Evolutionary conservation across 2,329 filamentous ascomycete genomes (phyloP).

Genomic region (Pyrenophora teres): DNA sequence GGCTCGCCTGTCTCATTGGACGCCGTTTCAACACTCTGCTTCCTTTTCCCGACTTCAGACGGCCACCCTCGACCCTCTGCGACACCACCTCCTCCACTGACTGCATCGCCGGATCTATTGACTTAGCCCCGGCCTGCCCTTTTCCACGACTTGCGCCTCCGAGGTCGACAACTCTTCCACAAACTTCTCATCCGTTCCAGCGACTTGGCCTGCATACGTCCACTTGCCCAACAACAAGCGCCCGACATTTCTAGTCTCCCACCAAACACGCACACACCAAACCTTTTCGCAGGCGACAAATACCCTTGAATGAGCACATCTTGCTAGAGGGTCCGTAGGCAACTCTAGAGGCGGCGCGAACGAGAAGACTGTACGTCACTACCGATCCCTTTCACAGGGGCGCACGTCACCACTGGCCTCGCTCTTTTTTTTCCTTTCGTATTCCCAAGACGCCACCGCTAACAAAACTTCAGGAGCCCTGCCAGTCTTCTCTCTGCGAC

Average conservation of each 20-base stretch:
- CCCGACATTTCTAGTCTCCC: slow-evolving; percentile 18
- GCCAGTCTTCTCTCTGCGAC: slow-evolving; percentile 50
- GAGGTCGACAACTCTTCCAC: slow-evolving; percentile 10
- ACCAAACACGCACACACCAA: slow-evolving; percentile 17
- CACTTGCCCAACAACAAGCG: slow-evolving; percentile 8
- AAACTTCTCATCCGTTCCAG: slow-evolving; percentile 22
- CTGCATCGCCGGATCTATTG: slow-evolving; percentile 46
- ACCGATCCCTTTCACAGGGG: background rate
- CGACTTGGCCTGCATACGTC: background rate
- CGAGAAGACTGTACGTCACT: slow-evolving; percentile 48
- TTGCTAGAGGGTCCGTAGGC: slow-evolving; percentile 41
- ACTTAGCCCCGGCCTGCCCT: slow-evolving; percentile 45
- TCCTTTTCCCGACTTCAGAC: slow-evolving; percentile 10
- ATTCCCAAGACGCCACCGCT: slow-evolving; percentile 12
- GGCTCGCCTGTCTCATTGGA: slow-evolving; percentile 16
- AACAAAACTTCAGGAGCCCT: slow-evolving; percentile 41
- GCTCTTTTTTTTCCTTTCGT: background rate
- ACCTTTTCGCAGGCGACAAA: slow-evolving; percentile 18
- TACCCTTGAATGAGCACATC: slow-evolving; percentile 45
- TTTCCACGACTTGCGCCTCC: slow-evolving; percentile 18
- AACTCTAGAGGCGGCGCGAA: slow-evolving; percentile 45
- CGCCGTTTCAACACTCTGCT: slow-evolving; percentile 24
- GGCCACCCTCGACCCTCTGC: slow-evolving; percentile 17
- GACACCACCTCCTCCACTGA: slow-evolving; percentile 21
- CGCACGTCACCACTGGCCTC: slow-evolving; percentile 4